Evolutionary conservation across 345 rosid genomes (phyloP), one percentile per base, ranked within the genome.

Genomic region (Luvunga scandens): DNA sequence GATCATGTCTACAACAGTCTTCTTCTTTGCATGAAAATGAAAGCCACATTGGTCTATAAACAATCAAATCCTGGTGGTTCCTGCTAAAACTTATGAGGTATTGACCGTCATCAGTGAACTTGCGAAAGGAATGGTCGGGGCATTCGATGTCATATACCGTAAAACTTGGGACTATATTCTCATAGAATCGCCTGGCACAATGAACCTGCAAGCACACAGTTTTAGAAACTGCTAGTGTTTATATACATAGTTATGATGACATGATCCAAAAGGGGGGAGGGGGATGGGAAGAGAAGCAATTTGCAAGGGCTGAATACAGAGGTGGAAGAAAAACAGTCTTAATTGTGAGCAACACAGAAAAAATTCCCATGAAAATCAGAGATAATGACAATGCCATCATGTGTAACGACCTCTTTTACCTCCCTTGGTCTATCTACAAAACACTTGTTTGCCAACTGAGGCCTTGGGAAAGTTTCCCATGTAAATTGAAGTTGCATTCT

Each of bases 81-180:
- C 95, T 88, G 82, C 97, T 91, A 86, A 96, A 94, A 79, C 91
- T 89, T 62, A 96, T 87, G 77, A 96, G 98, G 89, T 88, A 96
- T 64, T 85, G 97, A 72, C 98, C 99, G 72, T 94, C 99, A 81
- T 92, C 97, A 4, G 97, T 94, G 91, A 96, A 90, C 84, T 96
- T 96, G n/a, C 95, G 93, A 82, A 94, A 94, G 30, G 89, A 88
- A 84, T 90, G 91, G 78, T 96, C 98, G 2, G 98, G 99, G 78
- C 92, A 92, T 65, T 92, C 94, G 31, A 96, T 87, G 56, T 96
- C 99, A 80, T 92, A 92, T 73, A 91, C 79, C 19, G 98, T 94
- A 75, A 39, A 86, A 86, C 91, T 90, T 13, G 99, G 99, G 57
- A 96, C 95, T 74, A 96, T 74, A 85, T 96, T 92, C 87, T 94